Base-by-base conservation (phyloP, 768 basidiomycete genomes). In the Tephrocybe sp. region DNA sequence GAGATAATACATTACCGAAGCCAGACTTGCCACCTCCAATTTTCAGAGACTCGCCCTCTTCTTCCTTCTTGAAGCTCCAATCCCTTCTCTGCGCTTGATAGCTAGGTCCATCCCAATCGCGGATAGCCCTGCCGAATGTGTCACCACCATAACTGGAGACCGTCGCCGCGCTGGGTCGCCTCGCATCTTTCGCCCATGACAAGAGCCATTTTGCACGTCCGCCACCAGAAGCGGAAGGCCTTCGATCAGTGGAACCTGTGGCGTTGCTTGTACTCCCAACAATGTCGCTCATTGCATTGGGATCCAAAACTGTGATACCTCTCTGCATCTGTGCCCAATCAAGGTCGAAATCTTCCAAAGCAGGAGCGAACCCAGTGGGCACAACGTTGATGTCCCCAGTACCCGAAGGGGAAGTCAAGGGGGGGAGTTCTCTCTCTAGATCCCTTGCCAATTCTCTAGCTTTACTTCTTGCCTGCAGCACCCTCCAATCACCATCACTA, bases 41-140 rank as follows among this genome's bases (percentile, higher is more conserved):
- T 24, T 36, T 38, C 3, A 37, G 13, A 24, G 42, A n/a, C 16
- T 44, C 47, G 47, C 79, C 75, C 12, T 69, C 73, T 41, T 66
- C 74, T 65, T 84, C 83, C 55, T 71, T 74, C 52, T 66, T 70
- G 62, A 86, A 85, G 15, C 71, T 76, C 86, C 86, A 88, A 49
- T 76, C 73, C 30, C 68, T 65, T 45, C 71, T 67, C 49, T 69
- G 61, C 8, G 63, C 62, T 44, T 67, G 68, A 47, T 80, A 82
- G n/a, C 61, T 68, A 16, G 69, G 68, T 42, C 78, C 80, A 34
- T 68, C 70, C 74, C 74, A 77, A 31, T 55, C 58, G 23, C 61
- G 50, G 51, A 76, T 60, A 47, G 68, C 65, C 47, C 68, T 62
- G 47, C 62, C 66, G 50, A 78, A 77, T 15, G 77, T 69, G 48